Evolutionary conservation across 1,284 basidiomycete genomes (phyloP), one percentile per base, ranked within the genome.

Genomic region (Ceratobasidium theobromae): DNA sequence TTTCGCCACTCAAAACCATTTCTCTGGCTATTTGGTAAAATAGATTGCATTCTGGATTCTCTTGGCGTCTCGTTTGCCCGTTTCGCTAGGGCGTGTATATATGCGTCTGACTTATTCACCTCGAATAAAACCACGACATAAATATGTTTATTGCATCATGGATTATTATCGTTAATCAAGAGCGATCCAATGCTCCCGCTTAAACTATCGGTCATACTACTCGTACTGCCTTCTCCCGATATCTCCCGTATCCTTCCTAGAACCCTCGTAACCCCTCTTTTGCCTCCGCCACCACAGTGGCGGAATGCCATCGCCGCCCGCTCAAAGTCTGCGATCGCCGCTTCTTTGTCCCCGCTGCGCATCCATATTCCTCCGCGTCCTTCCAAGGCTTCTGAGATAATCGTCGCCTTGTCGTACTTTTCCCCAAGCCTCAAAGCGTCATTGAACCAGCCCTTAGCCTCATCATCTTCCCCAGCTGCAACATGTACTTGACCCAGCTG

Each of bases 231-330:
- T 16, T 62, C 57, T 9, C 57, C 57, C 23, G 57, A 62, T 32
- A 62, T 62, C 3, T 62, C 57, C 46, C 57, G 57, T 51, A 62
- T 62, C 25, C 41, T 62, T 21, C 57, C 57, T n/a, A 62, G 23
- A 21, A 62, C 57, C 33, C 57, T 49, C 46, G 57, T 62, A 11
- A 33, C 57, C 2, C 57, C 57, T 27, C 57, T 33, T 18, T 41
- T 33, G 16, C 57, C 57, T 16, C 57, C 57, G 6, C 57, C 57
- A 0, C 57, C 57, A 21, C 57, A 62, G 1, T 43, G 30, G 9
- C 57, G 57, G 46, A 49, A 62, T 8, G 45, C n/a, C 8, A 12
- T 32, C 21, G 57, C 57, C 14, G 57, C 57, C 16, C 35, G 45
- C 21, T 51, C 57, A 5, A 62, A 33, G 33, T 62, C 57, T 1